Evolutionary conservation across 768 basidiomycete genomes (phyloP), one percentile per base, ranked within the genome.

Genomic region (Nevesoporus exiguus): DNA sequence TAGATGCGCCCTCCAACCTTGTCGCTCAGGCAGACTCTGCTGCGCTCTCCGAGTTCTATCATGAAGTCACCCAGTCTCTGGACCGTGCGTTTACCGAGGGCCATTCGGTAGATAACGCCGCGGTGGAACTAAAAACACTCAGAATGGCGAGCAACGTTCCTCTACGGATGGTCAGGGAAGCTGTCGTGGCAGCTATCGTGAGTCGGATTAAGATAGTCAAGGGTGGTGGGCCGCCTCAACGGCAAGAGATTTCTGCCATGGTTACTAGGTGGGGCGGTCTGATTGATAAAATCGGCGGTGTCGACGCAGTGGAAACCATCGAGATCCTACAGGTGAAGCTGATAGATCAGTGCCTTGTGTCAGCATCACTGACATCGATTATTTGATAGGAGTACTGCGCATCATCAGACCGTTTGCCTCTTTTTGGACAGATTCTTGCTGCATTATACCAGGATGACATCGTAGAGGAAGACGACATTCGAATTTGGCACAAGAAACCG

Each of bases 101-200:
- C 3, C 94, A 97, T 73, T 87, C 86, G 11, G 86, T 96, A 43
- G 93, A 96, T 61, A 93, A 97, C 69, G 93, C 94, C 1, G 80
- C 90, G 1, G 88, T 98, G 57, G 96, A 98, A 68, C 80, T 98
- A 55, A 93, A 96, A 74, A 97, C 96, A 41, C 80, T 99, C 42
- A 89, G 95, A 46, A 96, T 98, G 92, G 93, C 93, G 33, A 90
- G 88, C 64, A 98, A 98, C 63, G 96, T 98, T 25, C 82, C 90
- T 11, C 78, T 97, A 19, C 80, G 80, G n/a, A 78, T 84, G 47
- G 94, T 97, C 15, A 80, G 90, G 48, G 88, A 94, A 70, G 89
- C 88, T 15, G 91, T 98, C n/a, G 78, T 98, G 34, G 79, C 79
- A n/a, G 89, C 84, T 36, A 78, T 98, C 54, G 84, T 96, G 51